Evolutionary conservation across 2,329 filamentous ascomycete species (phyloP), one percentile per base, ranked within the genome.

Genomic region (Coleophoma eucalyptorum): DNA sequence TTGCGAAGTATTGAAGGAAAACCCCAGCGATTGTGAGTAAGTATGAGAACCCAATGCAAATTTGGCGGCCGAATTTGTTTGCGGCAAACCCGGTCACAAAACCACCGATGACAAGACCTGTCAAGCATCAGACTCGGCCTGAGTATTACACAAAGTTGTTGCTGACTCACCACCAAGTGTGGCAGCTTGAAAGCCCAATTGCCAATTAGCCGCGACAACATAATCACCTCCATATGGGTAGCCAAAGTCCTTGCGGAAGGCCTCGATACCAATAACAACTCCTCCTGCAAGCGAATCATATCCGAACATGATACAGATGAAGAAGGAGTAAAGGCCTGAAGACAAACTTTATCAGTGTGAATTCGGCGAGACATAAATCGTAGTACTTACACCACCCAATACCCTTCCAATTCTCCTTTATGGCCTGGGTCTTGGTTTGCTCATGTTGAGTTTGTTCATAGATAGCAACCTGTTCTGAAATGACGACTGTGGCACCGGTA

Each of bases 161-260:
- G 38, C 13, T 19, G 21, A 44, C 42, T 44, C 13, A 31, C 42
- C 42, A n/a, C 42, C 48, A 31, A 50, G 34, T 21, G 48, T 50
- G 15, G 18, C 71, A 72, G 8, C 73, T 26, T 20, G 71, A 45
- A 76, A 73, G 61, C 76, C 73, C 12, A 67, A 69, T 53, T 72
- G 73, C 77, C 77, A 80, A 26, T 69, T 61, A 3, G 76, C 76
- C 1, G 73, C 75, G 5, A 80, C 69, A 6, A 73, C 63, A 21
- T 63, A 58, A 6, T 65, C 62, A 4, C 69, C 64, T 18, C 65
- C 54, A 40, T 56, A 62, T 1, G 53, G 31, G 40, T 56, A 55
- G 7, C 71, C 71, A 53, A 72, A 74, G 55, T 72, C 65, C 0
- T 65, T 64, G 38, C 71, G 64, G 53, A 75, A 75, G 0, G 65